phyloP scores from a whole-genome alignment of 495 filamentous ascomycete genomes.

The Oleoguttula mirabilis region DNA sequence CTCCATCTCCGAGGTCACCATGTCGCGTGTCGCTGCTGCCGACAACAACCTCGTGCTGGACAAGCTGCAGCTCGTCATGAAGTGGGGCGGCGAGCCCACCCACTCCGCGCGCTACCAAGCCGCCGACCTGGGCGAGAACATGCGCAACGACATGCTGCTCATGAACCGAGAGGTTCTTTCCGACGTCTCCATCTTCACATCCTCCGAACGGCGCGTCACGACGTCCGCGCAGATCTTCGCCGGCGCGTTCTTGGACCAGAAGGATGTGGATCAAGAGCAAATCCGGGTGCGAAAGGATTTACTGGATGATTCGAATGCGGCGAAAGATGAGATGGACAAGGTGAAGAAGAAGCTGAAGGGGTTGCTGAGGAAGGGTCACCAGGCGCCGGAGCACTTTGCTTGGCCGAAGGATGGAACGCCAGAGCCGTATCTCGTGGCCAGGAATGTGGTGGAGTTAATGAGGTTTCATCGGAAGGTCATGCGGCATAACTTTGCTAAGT shows the following conservation, averaged over 20 bases:
- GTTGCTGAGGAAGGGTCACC: slow-evolving; percentile 72
- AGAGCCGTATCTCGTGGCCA: slow-evolving; percentile 80
- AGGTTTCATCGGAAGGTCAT: slow-evolving; percentile 91
- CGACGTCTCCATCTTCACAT: slow-evolving; percentile 85
- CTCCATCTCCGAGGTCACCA: slow-evolving; percentile 72
- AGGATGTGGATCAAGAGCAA: slow-evolving; percentile 69
- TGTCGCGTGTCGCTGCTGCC: slow-evolving; percentile 77
- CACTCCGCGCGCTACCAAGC: slow-evolving; percentile 94
- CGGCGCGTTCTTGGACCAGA: slow-evolving; percentile 73
- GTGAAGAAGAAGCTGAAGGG: slow-evolving; percentile 98
- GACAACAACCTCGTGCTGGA: slow-evolving; percentile 84
- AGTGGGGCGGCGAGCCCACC: slow-evolving; percentile 97
- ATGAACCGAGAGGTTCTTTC: slow-evolving; percentile 87
- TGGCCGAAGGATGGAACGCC: slow-evolving; percentile 91
- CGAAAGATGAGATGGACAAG: slow-evolving; percentile 98
- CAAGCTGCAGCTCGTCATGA: slow-evolving; percentile 94
- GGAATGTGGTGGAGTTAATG: slow-evolving; percentile 90
- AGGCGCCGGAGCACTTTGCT: slow-evolving; percentile 84
- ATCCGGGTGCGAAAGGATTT: slow-evolving; percentile 88
- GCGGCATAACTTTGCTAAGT: slow-evolving; percentile 75
- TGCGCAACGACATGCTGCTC: slow-evolving; percentile 85
- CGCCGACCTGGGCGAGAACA: slow-evolving; percentile 85
- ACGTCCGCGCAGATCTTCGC: slow-evolving; percentile 97
- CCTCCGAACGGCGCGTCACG: slow-evolving; percentile 85
- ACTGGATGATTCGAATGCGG: slow-evolving; percentile 95